A percentile compares a stretch with the other conserved stretches of the same genome.
Conservation (phyloP, 208 protist genomes). For the Phytomonas francai region DNA sequence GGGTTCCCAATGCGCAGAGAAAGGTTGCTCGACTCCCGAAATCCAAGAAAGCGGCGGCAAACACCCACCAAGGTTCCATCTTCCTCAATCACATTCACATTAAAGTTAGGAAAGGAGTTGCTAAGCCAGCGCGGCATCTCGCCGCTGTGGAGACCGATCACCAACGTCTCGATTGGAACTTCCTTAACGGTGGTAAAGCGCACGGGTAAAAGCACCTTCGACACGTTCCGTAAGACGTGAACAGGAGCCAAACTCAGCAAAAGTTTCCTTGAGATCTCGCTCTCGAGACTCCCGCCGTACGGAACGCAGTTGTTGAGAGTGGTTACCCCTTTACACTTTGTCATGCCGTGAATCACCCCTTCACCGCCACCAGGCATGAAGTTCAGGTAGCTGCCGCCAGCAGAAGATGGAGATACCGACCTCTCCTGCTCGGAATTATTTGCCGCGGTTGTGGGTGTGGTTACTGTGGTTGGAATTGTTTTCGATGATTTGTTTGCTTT, state of each 20-base stretch:
- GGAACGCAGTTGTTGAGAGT: slow-evolving; percentile 81
- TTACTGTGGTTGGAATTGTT: not conserved
- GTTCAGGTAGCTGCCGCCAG: not conserved
- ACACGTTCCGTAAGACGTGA: slow-evolving; percentile 65
- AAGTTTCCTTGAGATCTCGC: slow-evolving; percentile 74
- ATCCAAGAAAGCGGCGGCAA: slow-evolving; percentile 66
- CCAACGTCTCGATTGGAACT: slow-evolving; percentile 49
- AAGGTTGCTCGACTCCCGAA: slow-evolving; percentile 74
- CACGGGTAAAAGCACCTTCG: slow-evolving; percentile 40
- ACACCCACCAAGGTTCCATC: slow-evolving; percentile 74
- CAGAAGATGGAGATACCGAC: not conserved
- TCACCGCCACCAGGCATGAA: slow-evolving; percentile 60
- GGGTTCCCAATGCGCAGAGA: slow-evolving; percentile 52
- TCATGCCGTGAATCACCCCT: slow-evolving; percentile 73
- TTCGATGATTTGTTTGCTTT: not conserved
- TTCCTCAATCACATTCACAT: slow-evolving; percentile 78
- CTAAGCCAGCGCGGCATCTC: slow-evolving; percentile 79
- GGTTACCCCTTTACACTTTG: slow-evolving; percentile 73
- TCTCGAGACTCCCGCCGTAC: slow-evolving; percentile 59
- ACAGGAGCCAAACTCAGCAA: slow-evolving; percentile 78
- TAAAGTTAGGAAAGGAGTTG: slow-evolving; percentile 73
- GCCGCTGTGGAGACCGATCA: slow-evolving; percentile 78
- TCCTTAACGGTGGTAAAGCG: slow-evolving; percentile 77
- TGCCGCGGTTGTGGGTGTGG: not conserved
- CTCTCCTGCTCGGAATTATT: not conserved